These are phyloP conservation scores for Populus tomentosa DNA, from an alignment of 441 rosid species.

Conservation along the genomic window DNA sequence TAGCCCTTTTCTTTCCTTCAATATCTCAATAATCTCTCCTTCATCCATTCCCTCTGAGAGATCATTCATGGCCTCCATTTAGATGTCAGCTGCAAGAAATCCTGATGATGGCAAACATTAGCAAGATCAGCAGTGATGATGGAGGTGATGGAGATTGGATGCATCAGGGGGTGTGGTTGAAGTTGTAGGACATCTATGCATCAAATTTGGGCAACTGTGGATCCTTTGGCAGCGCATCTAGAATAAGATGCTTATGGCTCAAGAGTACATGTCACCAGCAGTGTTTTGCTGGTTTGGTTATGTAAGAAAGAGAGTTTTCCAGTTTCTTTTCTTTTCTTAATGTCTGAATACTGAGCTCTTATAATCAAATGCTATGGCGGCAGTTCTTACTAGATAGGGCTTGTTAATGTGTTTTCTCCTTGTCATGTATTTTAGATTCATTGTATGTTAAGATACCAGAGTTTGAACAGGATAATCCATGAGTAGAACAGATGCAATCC, in stretches of 20 bases:
- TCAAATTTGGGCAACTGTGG: slow-evolving; percentile 47
- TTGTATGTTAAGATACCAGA: not conserved
- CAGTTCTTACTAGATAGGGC: not conserved
- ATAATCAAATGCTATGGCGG: not conserved
- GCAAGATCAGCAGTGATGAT: slow-evolving; percentile 19
- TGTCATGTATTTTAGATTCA: too few species aligned
- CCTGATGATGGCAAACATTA: not conserved
- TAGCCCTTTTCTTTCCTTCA: slow-evolving; percentile 11
- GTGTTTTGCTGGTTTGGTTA: not conserved
- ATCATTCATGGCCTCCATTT: slow-evolving; percentile 11
- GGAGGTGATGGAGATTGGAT: not conserved
- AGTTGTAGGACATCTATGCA: slow-evolving; percentile 8
- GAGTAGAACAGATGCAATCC: too few species aligned
- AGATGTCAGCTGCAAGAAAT: not conserved
- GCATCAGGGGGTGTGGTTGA: slow-evolving; percentile 2
- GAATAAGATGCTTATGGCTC: not conserved
- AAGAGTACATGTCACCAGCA: not conserved
- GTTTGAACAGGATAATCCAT: not conserved
- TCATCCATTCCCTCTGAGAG: slow-evolving; percentile 20
- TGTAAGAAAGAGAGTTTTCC: not conserved
- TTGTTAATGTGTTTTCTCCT: not conserved
- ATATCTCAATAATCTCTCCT: slow-evolving; percentile 12
- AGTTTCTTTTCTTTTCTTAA: not conserved
- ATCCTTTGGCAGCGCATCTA: slow-evolving; percentile 45
- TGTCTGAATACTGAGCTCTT: not conserved